Base-by-base conservation (phyloP, 495 filamentous ascomycete species). In the Penicillium alfredii region DNA sequence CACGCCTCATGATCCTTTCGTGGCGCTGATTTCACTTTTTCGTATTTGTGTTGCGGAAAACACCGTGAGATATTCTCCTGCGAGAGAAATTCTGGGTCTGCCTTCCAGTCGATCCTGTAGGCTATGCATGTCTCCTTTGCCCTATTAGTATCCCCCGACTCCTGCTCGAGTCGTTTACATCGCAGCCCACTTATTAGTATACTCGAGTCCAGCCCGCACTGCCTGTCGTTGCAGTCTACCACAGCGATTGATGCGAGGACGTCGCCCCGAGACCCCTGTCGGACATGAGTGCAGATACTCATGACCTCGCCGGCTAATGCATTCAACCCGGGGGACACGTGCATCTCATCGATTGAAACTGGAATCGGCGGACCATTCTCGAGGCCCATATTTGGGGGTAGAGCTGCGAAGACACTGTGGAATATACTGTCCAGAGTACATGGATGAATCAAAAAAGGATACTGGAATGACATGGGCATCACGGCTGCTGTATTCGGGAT, bases 381-480 rank as follows among this genome's bases (percentile, higher is more conserved):
- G 3, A 47, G 4, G 3, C 28, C 30, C 14, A 38, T 35, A 2
- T n/a, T 22, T 1, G 27, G 20, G 0, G 45, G 28, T 7, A 57
- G 20, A 17, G 40, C 47, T 3, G 51, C 40, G 35, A 60, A 56
- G 4, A 55, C 21, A 0, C 45, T 28, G 11, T 76, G 72, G 3
- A 76, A 51, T 27, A 73, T 50, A 19, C 53, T 58, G 30, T 75
- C 73, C 4, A 75, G 31, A 1, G 60, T 53, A 6, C 65, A 56
- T 4, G 73, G 72, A 21, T 74, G 72, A 5, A 69, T 43, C 13
- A 70, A 34, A 26, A 56, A 59, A 0, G 60, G 49, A 17, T 66
- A 56, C 35, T 75, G 57, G 20, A 63, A 61, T 9, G 47, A 47
- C 45, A 63, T 33, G 3, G 73, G 73, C 69, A 77, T 77, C 5